These are phyloP conservation scores for Pythium periplocum DNA, from an alignment of 352 stramenopile genomes.

Conservation along the genomic window DNA sequence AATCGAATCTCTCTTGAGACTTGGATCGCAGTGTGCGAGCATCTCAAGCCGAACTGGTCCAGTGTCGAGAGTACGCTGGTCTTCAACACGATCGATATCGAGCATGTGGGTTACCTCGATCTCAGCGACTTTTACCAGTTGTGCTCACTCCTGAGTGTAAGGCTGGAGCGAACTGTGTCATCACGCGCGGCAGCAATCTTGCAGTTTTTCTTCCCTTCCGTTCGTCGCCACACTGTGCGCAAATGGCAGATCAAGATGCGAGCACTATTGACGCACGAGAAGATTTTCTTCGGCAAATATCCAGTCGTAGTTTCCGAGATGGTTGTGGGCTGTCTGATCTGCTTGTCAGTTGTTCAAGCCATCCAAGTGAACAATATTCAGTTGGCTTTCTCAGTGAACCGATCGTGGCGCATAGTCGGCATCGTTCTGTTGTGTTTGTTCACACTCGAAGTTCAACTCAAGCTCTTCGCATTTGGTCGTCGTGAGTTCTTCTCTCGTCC, in stretches of 20 bases:
- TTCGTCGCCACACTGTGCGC: constrained; percentile 44
- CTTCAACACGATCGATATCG: constrained; percentile 75
- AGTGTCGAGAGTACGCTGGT: constrained; percentile 65
- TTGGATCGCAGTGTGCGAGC: constrained; percentile 68
- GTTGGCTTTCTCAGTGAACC: constrained; percentile 68
- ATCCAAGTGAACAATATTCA: constrained; percentile 83
- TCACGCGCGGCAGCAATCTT: constrained; percentile 41
- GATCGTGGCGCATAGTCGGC: constrained; percentile 65
- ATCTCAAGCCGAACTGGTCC: constrained; percentile 73
- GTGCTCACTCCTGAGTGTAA: constrained; percentile 67
- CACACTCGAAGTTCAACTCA: constrained; percentile 64
- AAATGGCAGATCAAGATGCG: constrained; percentile 45
- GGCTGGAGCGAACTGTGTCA: constrained; percentile 44
- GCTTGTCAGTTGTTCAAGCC: constrained; percentile 69
- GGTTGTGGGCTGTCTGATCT: constrained; percentile 69
- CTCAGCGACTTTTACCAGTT: constrained; percentile 75
- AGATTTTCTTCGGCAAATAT: constrained; percentile 54
- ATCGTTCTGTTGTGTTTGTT: constrained; percentile 68
- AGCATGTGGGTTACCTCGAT: constrained; percentile 55
- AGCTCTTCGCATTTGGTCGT: constrained; percentile 78
- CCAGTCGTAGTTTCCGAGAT: constrained; percentile 68
- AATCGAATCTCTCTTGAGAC: constrained; percentile 60
- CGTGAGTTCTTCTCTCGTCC: constrained; percentile 70
- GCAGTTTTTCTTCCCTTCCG: constrained; percentile 19
- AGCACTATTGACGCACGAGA: constrained; percentile 54